Base-by-base conservation (phyloP, 257 asterid species). In the Salvia splendens region DNA sequence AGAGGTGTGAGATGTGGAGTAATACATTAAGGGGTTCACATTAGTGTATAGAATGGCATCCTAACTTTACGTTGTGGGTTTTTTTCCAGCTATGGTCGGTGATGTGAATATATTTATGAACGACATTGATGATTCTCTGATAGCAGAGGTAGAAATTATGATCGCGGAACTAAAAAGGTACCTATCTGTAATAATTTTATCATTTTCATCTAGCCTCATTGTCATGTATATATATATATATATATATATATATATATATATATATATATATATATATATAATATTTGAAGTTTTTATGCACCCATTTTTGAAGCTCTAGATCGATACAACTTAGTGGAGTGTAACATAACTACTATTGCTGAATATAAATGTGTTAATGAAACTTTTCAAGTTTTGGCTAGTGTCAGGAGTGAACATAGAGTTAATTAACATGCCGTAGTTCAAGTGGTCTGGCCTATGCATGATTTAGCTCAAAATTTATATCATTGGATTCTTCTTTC, bases 131-230 rank as follows among this genome's bases (percentile, higher is more conserved):
- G 96, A 92, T 78, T 70, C 87, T 59, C 85, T 77, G 43, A 72
- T 75, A 67, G 98, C 93, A 6, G 98, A 92, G 81, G 75, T 89
- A 10, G 98, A 92, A 80, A 92, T 92, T 66, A 92, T 92, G 97
- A 86, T 92, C 67, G 98, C 97, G 20, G 98, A 92, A 75, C 77
- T 55, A 8, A 86, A 79, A 62, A 84, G 97, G 98, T 92, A 80
- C 33, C 12, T 14, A 32, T 14, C 61, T 14, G 10, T 14, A 28
- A 16, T 35, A 52, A 61, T 40, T 67, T 54, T 12, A 15, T 56
- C 67, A 46, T 56, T 5, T 51, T 50, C 45, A 15, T 65, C 42
- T 17, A 28, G 17, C 33, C 40, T 48, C 41, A 45, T 41, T 46
- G 35, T 59, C n/a, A 36, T 33, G 5, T 33, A 33, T 33, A 33